These are phyloP conservation scores for Pythium dissotocum DNA, from an alignment of 352 stramenopile genomes.

Conservation along the genomic window DNA sequence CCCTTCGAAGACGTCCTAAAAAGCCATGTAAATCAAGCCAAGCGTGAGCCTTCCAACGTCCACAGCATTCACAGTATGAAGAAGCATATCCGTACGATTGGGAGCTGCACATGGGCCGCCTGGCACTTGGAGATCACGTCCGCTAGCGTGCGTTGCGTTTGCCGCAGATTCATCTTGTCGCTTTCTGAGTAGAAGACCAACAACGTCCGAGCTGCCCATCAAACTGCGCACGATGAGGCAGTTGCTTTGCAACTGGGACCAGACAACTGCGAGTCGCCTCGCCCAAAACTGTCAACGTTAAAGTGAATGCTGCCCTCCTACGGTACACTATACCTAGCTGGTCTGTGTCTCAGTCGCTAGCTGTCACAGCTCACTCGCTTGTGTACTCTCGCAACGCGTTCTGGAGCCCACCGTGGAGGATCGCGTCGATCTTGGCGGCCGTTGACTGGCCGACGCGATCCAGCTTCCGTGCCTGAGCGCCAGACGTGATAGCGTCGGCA, in stretches of 20 bases:
- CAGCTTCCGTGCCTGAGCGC: conserved; percentile 53
- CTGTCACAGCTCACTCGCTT: conserved; percentile 16
- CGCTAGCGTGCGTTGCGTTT: conserved; percentile 58
- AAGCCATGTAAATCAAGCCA: background rate
- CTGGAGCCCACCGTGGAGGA: conserved; percentile 53
- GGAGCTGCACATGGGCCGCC: conserved; percentile 56
- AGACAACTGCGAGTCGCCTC: conserved; percentile 1
- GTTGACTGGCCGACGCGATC: conserved; percentile 46
- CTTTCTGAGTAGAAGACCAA: background rate
- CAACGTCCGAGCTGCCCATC: background rate
- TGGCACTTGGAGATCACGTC: conserved; percentile 65
- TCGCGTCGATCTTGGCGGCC: conserved; percentile 59
- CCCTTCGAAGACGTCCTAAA: conserved; percentile 25
- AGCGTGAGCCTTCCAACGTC: background rate
- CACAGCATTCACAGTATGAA: background rate
- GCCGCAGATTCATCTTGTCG: conserved; percentile 56
- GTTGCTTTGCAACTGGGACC: conserved; percentile 10
- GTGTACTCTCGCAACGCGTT: conserved; percentile 55
- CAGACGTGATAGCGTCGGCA: conserved; percentile 49
- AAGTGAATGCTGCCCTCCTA: background rate
- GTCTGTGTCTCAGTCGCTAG: background rate
- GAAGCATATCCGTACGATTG: conserved; percentile 20
- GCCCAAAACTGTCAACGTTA: background rate
- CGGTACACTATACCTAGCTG: background rate
- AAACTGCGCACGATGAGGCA: background rate